Percentiles rank a stretch among this genome's conserved stretches.
phyloP scores from a whole-genome alignment of 768 basidiomycete genomes.

The Suillus plorans region DNA sequence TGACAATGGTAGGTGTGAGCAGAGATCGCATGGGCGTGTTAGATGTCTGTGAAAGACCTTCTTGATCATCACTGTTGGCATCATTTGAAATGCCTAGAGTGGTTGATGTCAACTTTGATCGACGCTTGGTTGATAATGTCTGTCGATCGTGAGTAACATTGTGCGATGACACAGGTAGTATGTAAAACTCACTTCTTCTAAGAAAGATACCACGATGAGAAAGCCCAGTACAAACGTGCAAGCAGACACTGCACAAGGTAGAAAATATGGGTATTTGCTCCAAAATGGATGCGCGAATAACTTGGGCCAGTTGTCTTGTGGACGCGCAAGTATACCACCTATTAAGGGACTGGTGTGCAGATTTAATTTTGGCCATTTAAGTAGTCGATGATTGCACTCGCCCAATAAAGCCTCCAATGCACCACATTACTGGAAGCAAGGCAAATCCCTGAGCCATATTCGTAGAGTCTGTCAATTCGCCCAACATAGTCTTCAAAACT shows the following conservation, averaged over 20 bases:
- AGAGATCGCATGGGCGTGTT: constrained; percentile 42
- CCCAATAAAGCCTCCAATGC: constrained; percentile 28
- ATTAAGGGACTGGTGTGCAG: constrained; percentile 43
- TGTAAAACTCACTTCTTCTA: constrained; percentile 48
- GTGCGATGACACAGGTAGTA: no score
- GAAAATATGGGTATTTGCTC: constrained; percentile 56
- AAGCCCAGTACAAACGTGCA: constrained; percentile 48
- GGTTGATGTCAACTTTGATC: not conserved
- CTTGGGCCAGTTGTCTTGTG: constrained; percentile 49
- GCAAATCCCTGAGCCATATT: constrained; percentile 42
- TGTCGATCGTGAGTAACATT: not conserved
- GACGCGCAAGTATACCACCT: constrained; percentile 54
- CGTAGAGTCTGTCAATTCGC: constrained; percentile 41
- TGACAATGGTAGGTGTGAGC: constrained; percentile 22
- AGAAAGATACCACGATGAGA: constrained; percentile 42
- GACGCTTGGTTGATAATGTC: not conserved
- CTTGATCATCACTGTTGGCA: not conserved
- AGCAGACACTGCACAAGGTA: constrained; percentile 62
- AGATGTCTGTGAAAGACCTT: constrained; percentile 5
- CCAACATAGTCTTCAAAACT: constrained; percentile 48
- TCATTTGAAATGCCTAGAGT: not conserved
- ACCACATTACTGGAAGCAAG: constrained; percentile 40
- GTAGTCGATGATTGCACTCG: constrained; percentile 12
- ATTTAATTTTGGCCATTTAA: no score
- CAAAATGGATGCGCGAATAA: constrained; percentile 49